Conservation (phyloP, 305 asterid genomes). For the Petunia hybrid region DNA sequence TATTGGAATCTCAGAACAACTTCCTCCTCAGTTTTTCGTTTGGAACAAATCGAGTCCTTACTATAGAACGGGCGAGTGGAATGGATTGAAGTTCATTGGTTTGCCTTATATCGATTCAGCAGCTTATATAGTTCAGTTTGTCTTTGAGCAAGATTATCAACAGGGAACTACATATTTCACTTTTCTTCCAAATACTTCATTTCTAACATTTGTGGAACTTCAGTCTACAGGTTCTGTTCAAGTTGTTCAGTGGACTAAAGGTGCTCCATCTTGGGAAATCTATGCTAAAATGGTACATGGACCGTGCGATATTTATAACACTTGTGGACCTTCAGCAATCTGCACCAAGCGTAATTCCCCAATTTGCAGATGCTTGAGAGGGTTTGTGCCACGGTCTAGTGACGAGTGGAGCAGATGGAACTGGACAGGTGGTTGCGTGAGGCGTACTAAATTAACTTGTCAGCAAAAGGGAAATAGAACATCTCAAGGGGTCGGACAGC, state of each 20-base stretch:
- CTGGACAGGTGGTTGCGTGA: constrained; percentile 50
- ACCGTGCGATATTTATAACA: constrained; percentile 42
- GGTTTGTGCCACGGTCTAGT: constrained; percentile 42
- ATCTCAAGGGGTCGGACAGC: not conserved
- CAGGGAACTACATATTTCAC: constrained; percentile 34
- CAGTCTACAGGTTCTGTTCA: constrained; percentile 30
- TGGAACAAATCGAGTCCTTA: constrained; percentile 36
- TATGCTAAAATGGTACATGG: constrained; percentile 15
- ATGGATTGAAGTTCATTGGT: constrained; percentile 39
- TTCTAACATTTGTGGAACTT: not conserved
- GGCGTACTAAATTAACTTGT: constrained; percentile 40
- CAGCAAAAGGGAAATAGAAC: constrained; percentile 26
- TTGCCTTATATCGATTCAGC: not conserved
- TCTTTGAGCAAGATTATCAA: constrained; percentile 13
- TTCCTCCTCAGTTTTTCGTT: constrained; percentile 37
- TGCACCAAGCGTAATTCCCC: constrained; percentile 38
- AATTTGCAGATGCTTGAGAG: constrained; percentile 48
- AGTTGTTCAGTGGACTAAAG: constrained; percentile 26
- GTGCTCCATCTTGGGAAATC: constrained; percentile 19
- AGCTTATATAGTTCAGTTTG: constrained; percentile 30
- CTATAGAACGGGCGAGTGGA: constrained; percentile 43
- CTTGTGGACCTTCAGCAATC: constrained; percentile 48
- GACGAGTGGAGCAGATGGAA: constrained; percentile 47
- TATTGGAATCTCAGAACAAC: constrained; percentile 29
- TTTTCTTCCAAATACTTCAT: constrained; percentile 27